Base-by-base conservation (phyloP, 306 rosid species). In the Cercis canadensis region DNA sequence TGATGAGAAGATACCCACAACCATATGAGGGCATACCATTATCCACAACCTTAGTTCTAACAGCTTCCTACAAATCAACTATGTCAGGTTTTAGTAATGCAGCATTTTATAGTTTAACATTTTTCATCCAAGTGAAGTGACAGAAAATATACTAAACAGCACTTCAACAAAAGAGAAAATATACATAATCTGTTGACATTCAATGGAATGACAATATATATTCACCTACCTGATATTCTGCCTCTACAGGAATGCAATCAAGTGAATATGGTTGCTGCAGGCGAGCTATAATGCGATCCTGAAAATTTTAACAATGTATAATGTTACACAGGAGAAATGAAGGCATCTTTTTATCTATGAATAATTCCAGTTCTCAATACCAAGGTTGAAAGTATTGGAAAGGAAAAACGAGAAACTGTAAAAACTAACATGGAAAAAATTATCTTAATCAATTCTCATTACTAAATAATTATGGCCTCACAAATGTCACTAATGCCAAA, bases 171-270 rank as follows among this genome's bases (percentile, higher is more conserved):
- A 50, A 16, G 9, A 34, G 18, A 11, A 65, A 66, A 67, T 10
- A 64, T 24, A 24, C 3, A 24, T 24, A 24, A 24, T 24, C 6
- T 2, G 2, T 12, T 13, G 4, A 15, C 2, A 47, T 5, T 6
- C 6, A 37, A 5, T 37, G 10, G 43, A 37, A 37, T 1, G 3
- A 24, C 29, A 7, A 7, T 37, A 32, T 31, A 58, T 39, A 32
- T 45, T 18, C 50, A 62, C 83, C 31, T 72, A 94, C 99, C 97
- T 91, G 99, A 89, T 81, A 91, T 73, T 94, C 97, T 72, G 99
- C 97, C 75, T 91, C 99, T n/a, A 94, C 96, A 12, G 96, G 99
- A 78, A 94, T 91, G 87, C 99, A 94, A 75, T 94, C 96, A 9
- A 94, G 92, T 54, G 97, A 91, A 82, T 94, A 94, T 12, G 99